Conservation (phyloP, 345 rosid genomes). For the Salix caprea region DNA sequence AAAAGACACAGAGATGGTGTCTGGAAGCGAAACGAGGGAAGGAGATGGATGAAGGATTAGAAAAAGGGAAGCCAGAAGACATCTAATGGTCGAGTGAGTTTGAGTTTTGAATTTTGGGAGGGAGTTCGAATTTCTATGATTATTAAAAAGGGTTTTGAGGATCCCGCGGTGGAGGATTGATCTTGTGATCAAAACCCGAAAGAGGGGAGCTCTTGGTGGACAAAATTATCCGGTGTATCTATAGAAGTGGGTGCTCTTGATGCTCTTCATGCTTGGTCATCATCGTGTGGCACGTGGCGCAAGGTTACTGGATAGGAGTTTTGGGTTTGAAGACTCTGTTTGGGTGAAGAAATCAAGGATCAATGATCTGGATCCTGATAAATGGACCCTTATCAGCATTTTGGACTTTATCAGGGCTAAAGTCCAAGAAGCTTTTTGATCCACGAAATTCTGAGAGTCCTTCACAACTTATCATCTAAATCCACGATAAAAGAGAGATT, state of each 20-base stretch:
- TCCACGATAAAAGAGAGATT: too few relatives aligned
- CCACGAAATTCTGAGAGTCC: too few relatives aligned
- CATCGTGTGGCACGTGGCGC: neutral
- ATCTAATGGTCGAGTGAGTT: slow-evolving; percentile 5
- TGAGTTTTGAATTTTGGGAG: neutral
- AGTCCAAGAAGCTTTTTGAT: too few relatives aligned
- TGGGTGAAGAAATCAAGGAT: too few relatives aligned
- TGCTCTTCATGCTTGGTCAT: neutral
- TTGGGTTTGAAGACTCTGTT: too few relatives aligned
- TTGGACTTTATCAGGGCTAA: too few relatives aligned
- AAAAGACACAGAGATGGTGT: slow-evolving; percentile 20
- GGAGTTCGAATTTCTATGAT: neutral
- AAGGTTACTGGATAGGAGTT: neutral
- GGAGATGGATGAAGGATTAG: neutral
- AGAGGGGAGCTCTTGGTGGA: too few relatives aligned
- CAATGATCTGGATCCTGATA: too few relatives aligned
- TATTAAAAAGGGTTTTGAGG: neutral
- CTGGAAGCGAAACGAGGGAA: neutral
- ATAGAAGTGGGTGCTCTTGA: neutral
- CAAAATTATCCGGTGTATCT: neutral
- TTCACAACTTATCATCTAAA: too few relatives aligned
- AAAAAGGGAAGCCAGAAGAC: neutral
- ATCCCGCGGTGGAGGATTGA: neutral
- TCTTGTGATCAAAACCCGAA: neutral
- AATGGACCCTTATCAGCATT: too few relatives aligned